phyloP scores from a whole-genome alignment of 2,329 filamentous ascomycete species.

The Metarhizium anisopliae region DNA sequence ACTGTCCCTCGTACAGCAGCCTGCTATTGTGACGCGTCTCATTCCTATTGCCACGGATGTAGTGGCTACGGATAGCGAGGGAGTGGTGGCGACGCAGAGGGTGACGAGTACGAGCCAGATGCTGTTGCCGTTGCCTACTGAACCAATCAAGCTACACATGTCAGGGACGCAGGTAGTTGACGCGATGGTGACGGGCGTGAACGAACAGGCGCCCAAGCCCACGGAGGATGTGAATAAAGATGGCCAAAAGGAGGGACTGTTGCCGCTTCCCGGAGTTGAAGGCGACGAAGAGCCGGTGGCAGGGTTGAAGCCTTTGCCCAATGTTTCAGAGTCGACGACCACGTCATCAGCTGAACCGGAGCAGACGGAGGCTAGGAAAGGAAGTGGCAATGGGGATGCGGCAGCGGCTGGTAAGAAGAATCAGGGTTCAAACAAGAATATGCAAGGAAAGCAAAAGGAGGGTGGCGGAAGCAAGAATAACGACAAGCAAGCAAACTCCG shows the following conservation, averaged over 20 bases:
- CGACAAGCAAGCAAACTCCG: background rate
- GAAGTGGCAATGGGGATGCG: background rate
- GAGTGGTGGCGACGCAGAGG: background rate
- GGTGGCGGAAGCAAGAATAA: background rate
- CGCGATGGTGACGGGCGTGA: background rate
- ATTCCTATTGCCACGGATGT: background rate
- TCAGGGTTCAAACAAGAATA: background rate
- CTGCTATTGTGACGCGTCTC: background rate
- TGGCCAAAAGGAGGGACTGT: background rate
- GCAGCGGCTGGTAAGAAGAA: background rate
- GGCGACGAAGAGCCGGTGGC: background rate
- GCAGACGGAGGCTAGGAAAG: background rate
- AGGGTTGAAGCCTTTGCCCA: constrained; percentile 1
- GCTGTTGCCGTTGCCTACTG: background rate
- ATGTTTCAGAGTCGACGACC: background rate
- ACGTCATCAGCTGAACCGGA: background rate
- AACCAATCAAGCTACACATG: background rate
- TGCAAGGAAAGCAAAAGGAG: background rate
- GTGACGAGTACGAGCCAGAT: background rate
- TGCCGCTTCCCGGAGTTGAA: background rate
- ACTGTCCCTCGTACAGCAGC: background rate
- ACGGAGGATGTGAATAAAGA: background rate
- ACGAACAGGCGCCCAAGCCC: background rate
- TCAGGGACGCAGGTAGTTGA: background rate
- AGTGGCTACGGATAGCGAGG: background rate